Evolutionary conservation across 768 basidiomycete species (phyloP).

Genomic region (Dacryopinax spathularia): DNA sequence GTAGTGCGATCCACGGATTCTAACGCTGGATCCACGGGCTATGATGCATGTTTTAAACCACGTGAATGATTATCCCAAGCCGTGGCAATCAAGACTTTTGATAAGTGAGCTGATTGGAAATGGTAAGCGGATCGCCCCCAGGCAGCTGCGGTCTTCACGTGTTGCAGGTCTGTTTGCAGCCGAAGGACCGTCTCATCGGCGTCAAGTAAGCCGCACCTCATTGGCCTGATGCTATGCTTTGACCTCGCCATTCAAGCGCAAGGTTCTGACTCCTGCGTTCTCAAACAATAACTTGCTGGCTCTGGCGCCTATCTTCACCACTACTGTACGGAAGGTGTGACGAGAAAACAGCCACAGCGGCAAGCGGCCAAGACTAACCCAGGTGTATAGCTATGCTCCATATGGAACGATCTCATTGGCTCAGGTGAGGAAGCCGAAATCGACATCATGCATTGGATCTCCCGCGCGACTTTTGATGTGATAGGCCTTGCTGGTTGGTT

Average conservation of each 20-base stretch:
- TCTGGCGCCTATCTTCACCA: slow-evolving; percentile 56
- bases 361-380: not conserved
- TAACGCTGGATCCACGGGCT: slow-evolving; percentile 39
- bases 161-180: slow-evolving; percentile 35
- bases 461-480: not conserved
- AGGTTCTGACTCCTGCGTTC: slow-evolving; percentile 64
- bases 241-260: slow-evolving; percentile 23
- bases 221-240: no score
- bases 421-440: slow-evolving; percentile 5
- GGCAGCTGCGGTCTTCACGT: not conserved
- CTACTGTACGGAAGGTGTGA: slow-evolving; percentile 42
- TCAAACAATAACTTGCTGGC: slow-evolving; percentile 62
- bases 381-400: not conserved
- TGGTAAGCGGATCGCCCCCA: slow-evolving; percentile 22
- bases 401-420: slow-evolving; percentile 3
- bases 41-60: slow-evolving; percentile 37
- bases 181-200: slow-evolving; percentile 24
- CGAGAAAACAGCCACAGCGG: slow-evolving; percentile 16
- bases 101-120: slow-evolving; percentile 37
- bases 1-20: slow-evolving; percentile 43
- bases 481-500: not conserved
- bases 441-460: not conserved
- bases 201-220: not conserved
- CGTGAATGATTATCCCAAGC: slow-evolving; percentile 35
- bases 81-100: slow-evolving; percentile 40